These are phyloP conservation scores for Acanthamoeba lenticulata DNA, from an alignment of 208 protist genomes.

Conservation along the genomic window DNA sequence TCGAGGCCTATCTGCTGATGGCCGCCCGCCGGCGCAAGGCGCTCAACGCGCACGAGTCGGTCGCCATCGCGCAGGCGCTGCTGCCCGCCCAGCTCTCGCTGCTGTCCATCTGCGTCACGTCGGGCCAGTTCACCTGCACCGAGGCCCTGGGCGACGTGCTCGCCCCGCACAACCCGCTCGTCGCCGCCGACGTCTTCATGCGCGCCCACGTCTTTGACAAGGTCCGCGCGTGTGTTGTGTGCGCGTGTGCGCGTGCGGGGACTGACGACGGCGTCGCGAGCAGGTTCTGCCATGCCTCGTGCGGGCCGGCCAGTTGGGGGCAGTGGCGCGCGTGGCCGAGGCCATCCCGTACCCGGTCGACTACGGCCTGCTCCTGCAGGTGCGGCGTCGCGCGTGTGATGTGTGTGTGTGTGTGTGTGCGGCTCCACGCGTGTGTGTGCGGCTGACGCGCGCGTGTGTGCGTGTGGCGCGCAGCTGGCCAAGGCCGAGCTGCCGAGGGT, in stretches of 20 bases:
- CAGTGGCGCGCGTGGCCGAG: background rate
- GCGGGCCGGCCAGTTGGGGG: background rate
- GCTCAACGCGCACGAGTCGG: background rate
- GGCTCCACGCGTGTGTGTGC: no score
- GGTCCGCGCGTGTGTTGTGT: background rate
- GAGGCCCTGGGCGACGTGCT: conserved; percentile 24
- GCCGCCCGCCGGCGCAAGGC: background rate
- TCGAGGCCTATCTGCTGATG: background rate
- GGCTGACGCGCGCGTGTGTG: background rate
- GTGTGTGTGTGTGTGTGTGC: no score
- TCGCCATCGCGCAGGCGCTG: background rate
- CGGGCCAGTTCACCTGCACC: background rate
- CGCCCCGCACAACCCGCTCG: background rate
- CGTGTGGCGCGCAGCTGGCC: background rate
- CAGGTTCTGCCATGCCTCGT: background rate
- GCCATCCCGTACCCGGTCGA: background rate
- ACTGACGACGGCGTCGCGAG: background rate
- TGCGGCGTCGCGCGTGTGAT: background rate
- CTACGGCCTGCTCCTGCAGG: background rate
- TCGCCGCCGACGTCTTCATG: conserved; percentile 21
- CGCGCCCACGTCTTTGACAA: conserved; percentile 14
- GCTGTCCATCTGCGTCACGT: background rate
- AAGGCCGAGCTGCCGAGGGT: background rate
- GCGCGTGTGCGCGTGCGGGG: background rate
- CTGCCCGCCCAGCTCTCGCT: background rate